These are phyloP conservation scores for Populus trichocarpa DNA, from an alignment of 441 rosid species.

Conservation along the genomic window DNA sequence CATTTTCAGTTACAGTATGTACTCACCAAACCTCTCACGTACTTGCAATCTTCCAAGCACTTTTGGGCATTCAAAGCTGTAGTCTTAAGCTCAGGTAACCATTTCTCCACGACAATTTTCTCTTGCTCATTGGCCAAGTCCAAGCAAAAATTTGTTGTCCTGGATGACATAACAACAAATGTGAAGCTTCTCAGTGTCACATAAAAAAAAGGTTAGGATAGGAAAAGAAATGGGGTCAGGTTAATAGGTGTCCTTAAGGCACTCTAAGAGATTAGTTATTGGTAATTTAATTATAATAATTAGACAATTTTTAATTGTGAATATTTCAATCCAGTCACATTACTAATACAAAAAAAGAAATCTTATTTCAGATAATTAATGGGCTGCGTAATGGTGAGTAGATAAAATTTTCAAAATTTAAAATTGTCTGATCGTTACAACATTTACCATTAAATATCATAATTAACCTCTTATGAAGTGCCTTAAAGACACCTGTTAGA, in stretches of 20 bases:
- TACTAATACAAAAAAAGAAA: background rate
- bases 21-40: slow-evolving; percentile 82
- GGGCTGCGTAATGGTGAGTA: background rate
- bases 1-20: slow-evolving; percentile 5
- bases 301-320: background rate
- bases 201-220: background rate
- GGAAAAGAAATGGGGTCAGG: background rate
- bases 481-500: background rate
- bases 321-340: background rate
- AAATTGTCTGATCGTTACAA: background rate
- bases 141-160: slow-evolving; percentile 79
- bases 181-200: slow-evolving; percentile 8
- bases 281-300: background rate
- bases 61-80: slow-evolving; percentile 67
- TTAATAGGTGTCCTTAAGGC: background rate
- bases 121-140: slow-evolving; percentile 87
- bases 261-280: background rate
- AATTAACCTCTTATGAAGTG: background rate
- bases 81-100: slow-evolving; percentile 85
- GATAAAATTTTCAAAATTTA: background rate
- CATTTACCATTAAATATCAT: background rate
- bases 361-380: background rate
- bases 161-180: slow-evolving; percentile 28
- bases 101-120: slow-evolving; percentile 61
- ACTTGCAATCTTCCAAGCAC: slow-evolving; percentile 71